These are phyloP conservation scores for Tulasnella calospora DNA, from an alignment of 768 basidiomycete species.

Conservation along the genomic window DNA sequence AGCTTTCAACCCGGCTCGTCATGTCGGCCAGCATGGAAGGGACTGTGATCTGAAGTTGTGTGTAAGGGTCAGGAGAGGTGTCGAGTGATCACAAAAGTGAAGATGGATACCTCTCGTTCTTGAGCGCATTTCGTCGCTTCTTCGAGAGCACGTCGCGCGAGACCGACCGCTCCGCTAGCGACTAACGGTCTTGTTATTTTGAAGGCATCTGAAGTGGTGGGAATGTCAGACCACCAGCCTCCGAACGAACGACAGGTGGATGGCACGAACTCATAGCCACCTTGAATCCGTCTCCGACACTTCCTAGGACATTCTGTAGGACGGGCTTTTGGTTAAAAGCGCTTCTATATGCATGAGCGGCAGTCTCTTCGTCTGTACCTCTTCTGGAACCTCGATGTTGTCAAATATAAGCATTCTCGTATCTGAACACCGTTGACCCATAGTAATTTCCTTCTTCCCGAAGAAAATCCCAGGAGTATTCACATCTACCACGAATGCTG, in stretches of 20 bases:
- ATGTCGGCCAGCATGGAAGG: too few species aligned
- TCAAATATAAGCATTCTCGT: constrained; percentile 41
- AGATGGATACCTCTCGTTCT: too few species aligned
- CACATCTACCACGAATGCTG: constrained; percentile 40
- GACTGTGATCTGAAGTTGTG: too few species aligned
- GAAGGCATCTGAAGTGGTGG: too few species aligned
- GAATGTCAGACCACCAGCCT: not conserved
- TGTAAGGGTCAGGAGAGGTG: too few species aligned
- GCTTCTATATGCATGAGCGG: not conserved
- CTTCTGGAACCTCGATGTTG: constrained; percentile 34
- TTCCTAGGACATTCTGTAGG: constrained; percentile 37
- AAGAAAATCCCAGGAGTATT: constrained; percentile 35
- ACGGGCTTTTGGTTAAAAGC: not conserved
- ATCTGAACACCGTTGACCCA: constrained; percentile 39
- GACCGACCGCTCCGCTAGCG: too few species aligned
- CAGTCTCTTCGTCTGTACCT: not conserved
- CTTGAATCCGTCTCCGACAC: constrained; percentile 39
- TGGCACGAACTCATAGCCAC: constrained; percentile 30
- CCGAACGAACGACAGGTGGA: not conserved
- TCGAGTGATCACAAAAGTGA: too few species aligned
- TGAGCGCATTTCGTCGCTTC: too few species aligned
- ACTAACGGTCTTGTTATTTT: too few species aligned
- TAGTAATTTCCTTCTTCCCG: constrained; percentile 30
- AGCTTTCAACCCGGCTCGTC: too few species aligned
- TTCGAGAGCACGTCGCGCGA: too few species aligned